phyloP scores from a whole-genome alignment of 2,329 filamentous ascomycete species.

The Calycina herbarum region DNA sequence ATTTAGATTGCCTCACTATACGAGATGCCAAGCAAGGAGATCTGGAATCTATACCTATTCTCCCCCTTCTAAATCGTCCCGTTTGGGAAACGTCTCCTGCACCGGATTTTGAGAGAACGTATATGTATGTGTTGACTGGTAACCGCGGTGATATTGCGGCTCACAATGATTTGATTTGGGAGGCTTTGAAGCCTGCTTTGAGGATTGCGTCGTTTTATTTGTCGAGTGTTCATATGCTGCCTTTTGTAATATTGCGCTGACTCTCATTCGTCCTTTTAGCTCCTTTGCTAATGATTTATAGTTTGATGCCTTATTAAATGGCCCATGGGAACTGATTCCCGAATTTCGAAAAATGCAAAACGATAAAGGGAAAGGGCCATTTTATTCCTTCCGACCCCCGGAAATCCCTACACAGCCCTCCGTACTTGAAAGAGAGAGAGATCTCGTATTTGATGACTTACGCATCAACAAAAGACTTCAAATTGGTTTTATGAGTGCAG shows the following conservation, averaged over 20 bases:
- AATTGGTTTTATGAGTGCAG: background rate
- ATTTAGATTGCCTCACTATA: background rate
- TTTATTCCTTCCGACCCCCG: background rate
- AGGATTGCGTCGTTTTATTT: background rate
- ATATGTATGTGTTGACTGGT: background rate
- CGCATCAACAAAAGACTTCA: background rate
- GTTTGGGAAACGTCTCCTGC: background rate
- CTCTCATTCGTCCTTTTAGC: background rate
- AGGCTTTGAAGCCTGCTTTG: background rate
- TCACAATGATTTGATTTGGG: background rate
- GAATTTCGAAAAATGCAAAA: background rate
- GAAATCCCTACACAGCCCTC: background rate
- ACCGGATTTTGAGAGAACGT: background rate
- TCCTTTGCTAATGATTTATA: background rate
- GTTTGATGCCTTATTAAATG: constrained; percentile 2
- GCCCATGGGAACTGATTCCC: background rate
- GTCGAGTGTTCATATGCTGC: background rate
- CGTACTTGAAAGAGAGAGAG: background rate
- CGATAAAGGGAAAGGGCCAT: background rate
- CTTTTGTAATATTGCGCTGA: background rate
- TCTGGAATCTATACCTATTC: background rate
- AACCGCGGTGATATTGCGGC: background rate
- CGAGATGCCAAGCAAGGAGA: background rate
- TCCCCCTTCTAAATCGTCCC: background rate
- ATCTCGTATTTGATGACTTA: background rate